phyloP scores from a whole-genome alignment of 345 rosid genomes.

The Zanthoxylum bungeanum region DNA sequence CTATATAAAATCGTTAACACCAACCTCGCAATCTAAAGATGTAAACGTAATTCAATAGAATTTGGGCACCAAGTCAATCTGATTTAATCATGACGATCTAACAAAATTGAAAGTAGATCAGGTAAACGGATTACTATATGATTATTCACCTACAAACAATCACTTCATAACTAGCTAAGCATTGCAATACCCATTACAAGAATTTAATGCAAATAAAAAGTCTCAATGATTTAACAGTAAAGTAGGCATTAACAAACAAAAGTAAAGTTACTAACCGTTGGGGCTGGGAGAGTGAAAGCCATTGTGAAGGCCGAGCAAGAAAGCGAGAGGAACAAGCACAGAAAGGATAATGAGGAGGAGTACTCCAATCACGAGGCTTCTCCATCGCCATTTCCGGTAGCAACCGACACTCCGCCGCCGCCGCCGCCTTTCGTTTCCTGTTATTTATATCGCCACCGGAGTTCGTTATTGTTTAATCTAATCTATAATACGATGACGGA shows the following conservation, averaged over 20 bases:
- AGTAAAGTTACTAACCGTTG: slow-evolving; percentile 21
- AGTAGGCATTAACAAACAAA: background rate
- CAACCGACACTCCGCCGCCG: slow-evolving; percentile 22
- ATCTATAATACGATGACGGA: background rate
- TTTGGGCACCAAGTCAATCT: background rate
- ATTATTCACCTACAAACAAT: background rate
- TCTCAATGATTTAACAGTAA: background rate
- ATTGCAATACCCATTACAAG: background rate
- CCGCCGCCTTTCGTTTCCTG: slow-evolving; percentile 40
- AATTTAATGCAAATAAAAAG: background rate
- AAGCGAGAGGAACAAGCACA: slow-evolving; percentile 91
- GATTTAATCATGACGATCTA: background rate
- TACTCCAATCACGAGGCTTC: slow-evolving; percentile 62
- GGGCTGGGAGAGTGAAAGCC: slow-evolving; percentile 64
- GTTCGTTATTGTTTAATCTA: background rate
- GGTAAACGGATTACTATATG: background rate
- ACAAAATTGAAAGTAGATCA: background rate
- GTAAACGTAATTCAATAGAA: background rate
- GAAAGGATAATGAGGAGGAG: slow-evolving; percentile 83
- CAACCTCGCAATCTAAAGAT: background rate
- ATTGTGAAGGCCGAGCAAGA: slow-evolving; percentile 79
- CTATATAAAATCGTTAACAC: no score
- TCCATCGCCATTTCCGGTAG: slow-evolving; percentile 73
- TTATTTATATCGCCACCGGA: background rate
- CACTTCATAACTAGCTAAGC: background rate